These are phyloP conservation scores for Plicaturopsis crispa DNA, from an alignment of 768 basidiomycete genomes.

Conservation along the genomic window DNA sequence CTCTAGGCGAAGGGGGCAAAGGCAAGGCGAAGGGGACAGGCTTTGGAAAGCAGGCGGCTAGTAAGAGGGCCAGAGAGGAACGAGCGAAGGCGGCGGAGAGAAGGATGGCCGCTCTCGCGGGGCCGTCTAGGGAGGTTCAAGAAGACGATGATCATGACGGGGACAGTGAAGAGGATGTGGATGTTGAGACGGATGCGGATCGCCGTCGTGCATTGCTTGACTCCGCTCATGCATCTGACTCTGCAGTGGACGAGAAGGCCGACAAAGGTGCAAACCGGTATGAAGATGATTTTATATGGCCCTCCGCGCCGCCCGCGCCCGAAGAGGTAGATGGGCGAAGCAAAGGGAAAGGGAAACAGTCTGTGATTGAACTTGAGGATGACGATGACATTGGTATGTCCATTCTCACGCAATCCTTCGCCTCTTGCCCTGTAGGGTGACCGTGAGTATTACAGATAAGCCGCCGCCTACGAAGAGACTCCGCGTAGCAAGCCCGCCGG, in stretches of 20 bases:
- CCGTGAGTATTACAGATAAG: neutral
- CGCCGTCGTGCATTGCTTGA: conserved; percentile 46
- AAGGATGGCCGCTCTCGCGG: conserved; percentile 42
- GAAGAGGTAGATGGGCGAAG: neutral
- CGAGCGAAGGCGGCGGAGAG: conserved; percentile 69
- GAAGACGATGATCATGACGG: conserved; percentile 17
- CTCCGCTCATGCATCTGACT: conserved; percentile 34
- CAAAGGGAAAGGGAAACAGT: neutral
- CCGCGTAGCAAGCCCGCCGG: conserved; percentile 1
- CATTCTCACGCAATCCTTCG: no score
- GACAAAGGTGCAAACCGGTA: conserved; percentile 43
- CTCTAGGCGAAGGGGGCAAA: conserved; percentile 25
- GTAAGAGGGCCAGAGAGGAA: conserved; percentile 75
- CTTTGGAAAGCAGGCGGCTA: conserved; percentile 66
- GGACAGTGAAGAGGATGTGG: conserved; percentile 24
- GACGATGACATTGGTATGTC: no score
- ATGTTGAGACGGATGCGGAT: conserved; percentile 34
- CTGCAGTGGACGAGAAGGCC: conserved; percentile 35
- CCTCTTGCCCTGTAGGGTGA: neutral
- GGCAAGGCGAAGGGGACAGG: conserved; percentile 43
- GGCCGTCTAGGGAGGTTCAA: conserved; percentile 13
- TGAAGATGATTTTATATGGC: conserved; percentile 29
- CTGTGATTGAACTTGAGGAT: no score
- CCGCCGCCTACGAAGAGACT: neutral
- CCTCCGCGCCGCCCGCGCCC: neutral